Evolutionary conservation across 2,329 filamentous ascomycete genomes (phyloP), one percentile per base, ranked within the genome.

Genomic region (Ceratocystis colombiana): DNA sequence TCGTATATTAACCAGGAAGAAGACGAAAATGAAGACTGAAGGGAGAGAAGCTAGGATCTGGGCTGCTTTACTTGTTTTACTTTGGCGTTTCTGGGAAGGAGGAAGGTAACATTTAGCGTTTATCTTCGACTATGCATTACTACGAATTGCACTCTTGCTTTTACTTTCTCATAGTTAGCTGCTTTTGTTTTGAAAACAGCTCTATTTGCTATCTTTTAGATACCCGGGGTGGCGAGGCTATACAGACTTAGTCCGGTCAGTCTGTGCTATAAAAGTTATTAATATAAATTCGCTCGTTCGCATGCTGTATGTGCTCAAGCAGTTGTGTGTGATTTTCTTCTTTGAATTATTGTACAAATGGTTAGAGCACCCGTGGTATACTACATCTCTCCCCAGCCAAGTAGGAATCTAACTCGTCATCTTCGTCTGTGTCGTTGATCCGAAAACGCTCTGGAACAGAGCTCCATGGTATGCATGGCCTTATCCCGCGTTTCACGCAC

Each of bases 1-100:
- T 75, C 75, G 28, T 78, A 77, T 10, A 77, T 79, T 33, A 76
- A 70, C 62, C 70, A 71, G 17, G 71, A 71, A 25, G 61, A 68
- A 44, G 66, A 67, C 7, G 65, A 68, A 28, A 62, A 67, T 20
- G 63, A 67, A 28, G 63, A 66, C n/a, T 65, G 22, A 33, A 30
- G 12, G 50, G 57, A 61, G 30, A 44, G 28, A 53, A 12, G 22
- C 28, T 5, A 41, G 15, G 48, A 44, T 37, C 22, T 20, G 48
- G 22, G 20, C 33, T 66, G 33, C 22, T 61, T 41, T 57, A 22
- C 48, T 59, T 59, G 64, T 62, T 55, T 12, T 64, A 12, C 25
- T 46, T 66, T 28, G n/a, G 25, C 48, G 30, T 41, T 53, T 50
- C 62, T 17, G n/a, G 48, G 61, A 33, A 45, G 44, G 57, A 10